These are phyloP conservation scores for Acmispon strigosus DNA, from an alignment of 306 rosid species.

Conservation along the genomic window DNA sequence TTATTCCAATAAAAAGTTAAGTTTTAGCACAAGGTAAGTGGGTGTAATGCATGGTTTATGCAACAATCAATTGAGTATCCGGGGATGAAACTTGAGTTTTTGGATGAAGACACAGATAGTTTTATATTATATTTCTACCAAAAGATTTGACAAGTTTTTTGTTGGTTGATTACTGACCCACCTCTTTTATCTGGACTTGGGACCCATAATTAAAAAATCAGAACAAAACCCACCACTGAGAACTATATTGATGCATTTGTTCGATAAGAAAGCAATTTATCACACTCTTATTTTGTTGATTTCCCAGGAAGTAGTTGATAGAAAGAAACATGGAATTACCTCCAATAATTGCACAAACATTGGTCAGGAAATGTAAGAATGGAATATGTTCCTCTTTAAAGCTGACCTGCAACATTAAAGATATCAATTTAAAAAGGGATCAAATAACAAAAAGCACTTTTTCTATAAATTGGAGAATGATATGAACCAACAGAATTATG, in stretches of 20 bases:
- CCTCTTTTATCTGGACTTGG: background rate
- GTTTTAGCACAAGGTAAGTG: too few species aligned
- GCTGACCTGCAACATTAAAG: slow-evolving; percentile 58
- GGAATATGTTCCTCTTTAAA: slow-evolving; percentile 69
- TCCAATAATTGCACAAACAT: slow-evolving; percentile 83
- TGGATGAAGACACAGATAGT: too few species aligned
- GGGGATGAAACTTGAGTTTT: too few species aligned
- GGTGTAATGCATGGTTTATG: too few species aligned
- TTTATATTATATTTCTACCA: too few species aligned
- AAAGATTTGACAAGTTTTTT: background rate
- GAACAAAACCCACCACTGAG: background rate
- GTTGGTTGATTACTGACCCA: background rate
- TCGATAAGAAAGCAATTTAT: background rate
- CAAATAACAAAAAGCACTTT: background rate
- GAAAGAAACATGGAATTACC: slow-evolving; percentile 39
- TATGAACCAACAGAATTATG: background rate
- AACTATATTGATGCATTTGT: background rate
- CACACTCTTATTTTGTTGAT: background rate
- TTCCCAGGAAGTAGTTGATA: background rate
- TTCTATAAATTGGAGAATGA: background rate
- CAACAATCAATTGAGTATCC: too few species aligned
- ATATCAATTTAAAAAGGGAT: background rate
- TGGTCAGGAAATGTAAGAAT: slow-evolving; percentile 79
- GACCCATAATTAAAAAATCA: background rate
- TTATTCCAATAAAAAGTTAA: too few species aligned